phyloP scores from a whole-genome alignment of 2,329 filamentous ascomycete species.

The Fusarium illudens region DNA sequence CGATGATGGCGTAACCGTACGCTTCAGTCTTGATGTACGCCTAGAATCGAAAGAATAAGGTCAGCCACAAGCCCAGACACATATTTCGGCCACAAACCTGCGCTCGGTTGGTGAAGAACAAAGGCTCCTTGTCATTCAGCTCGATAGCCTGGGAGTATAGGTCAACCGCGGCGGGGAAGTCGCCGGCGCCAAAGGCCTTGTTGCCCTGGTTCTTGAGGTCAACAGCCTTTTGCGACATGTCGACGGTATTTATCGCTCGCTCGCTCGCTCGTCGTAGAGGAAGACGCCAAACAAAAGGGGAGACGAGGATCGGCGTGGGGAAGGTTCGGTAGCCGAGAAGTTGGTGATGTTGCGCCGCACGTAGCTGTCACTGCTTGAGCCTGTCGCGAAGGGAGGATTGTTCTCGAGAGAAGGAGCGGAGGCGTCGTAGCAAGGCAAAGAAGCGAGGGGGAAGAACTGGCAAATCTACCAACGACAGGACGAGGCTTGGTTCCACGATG shows the following conservation, averaged over 20 bases:
- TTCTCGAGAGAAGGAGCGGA: background rate
- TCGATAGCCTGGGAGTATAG: constrained; percentile 90
- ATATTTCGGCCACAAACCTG: constrained; percentile 68
- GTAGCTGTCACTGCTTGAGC: constrained; percentile 13
- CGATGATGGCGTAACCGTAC: constrained; percentile 90
- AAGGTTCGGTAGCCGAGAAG: constrained; percentile 25
- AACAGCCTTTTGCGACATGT: constrained; percentile 71
- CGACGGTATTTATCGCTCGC: constrained; percentile 18
- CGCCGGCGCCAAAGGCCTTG: constrained; percentile 86
- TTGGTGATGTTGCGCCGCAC: constrained; percentile 37
- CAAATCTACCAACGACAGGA: constrained; percentile 17
- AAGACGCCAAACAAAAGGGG: constrained; percentile 9
- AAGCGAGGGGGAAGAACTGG: constrained; percentile 16
- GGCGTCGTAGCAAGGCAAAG: constrained; percentile 7
- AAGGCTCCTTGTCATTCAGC: constrained; percentile 81
- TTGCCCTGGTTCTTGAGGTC: constrained; percentile 95
- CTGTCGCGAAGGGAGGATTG: constrained; percentile 19
- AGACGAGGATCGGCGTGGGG: constrained; percentile 18
- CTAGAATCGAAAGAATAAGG: constrained; percentile 54
- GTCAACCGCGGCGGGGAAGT: constrained; percentile 84
- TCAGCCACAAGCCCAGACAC: constrained; percentile 57
- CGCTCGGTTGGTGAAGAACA: constrained; percentile 93
- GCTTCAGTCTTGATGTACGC: constrained; percentile 95
- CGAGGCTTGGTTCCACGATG: constrained; percentile 35
- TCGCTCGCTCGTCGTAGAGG: constrained; percentile 1